These are phyloP conservation scores for Thymus quinquecostatus DNA, from an alignment of 257 asterid genomes.

Conservation along the genomic window DNA sequence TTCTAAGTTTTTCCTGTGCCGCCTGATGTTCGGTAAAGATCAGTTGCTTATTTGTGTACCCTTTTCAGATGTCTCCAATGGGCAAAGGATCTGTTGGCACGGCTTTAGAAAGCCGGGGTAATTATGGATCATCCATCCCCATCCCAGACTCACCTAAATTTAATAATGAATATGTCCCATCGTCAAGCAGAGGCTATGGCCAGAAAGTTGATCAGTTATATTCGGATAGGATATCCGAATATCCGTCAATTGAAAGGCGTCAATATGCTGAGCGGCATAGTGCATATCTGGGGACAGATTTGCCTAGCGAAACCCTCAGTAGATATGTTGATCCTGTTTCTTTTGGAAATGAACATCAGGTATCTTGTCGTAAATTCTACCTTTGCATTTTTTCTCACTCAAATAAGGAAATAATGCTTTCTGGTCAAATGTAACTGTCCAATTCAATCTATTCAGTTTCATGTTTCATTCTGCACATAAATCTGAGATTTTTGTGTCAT, in stretches of 20 bases:
- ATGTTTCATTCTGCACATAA: slow-evolving; percentile 10
- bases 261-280: slow-evolving; percentile 68
- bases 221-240: slow-evolving; percentile 74
- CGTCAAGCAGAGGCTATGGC: slow-evolving; percentile 72
- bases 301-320: slow-evolving; percentile 67
- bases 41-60: slow-evolving; percentile 16
- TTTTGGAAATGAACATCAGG: slow-evolving; percentile 82
- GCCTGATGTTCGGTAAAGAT: slow-evolving; percentile 14
- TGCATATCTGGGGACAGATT: slow-evolving; percentile 70
- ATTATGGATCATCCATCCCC: slow-evolving; percentile 63
- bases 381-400: slow-evolving; percentile 1
- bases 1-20: not conserved
- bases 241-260: slow-evolving; percentile 71
- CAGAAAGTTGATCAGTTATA: slow-evolving; percentile 74
- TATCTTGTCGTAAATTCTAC: slow-evolving; percentile 35
- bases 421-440: not conserved
- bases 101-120: slow-evolving; percentile 73
- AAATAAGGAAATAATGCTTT: not conserved
- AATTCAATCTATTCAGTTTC: not conserved
- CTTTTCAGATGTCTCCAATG: slow-evolving; percentile 62
- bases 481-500: slow-evolving; percentile 3
- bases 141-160: slow-evolving; percentile 74
- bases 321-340: slow-evolving; percentile 70
- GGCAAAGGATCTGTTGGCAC: slow-evolving; percentile 69
- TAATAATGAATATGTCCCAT: slow-evolving; percentile 64